phyloP scores from a whole-genome alignment of 495 filamentous ascomycete genomes.

The Thermothielavioides terrestris region DNA sequence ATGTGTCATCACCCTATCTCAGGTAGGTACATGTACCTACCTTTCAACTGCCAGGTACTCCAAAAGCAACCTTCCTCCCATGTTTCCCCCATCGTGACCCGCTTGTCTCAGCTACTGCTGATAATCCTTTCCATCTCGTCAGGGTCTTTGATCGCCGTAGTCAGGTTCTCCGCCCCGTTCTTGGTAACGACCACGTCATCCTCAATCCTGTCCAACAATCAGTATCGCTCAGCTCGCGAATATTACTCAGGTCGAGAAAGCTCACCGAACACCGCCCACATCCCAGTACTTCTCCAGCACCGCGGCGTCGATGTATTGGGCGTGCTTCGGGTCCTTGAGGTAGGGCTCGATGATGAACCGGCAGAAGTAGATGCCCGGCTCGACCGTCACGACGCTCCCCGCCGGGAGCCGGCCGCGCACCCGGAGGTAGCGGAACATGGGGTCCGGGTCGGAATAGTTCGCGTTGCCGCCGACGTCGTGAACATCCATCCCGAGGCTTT shows the following conservation, averaged over 20 bases:
- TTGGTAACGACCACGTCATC: slow-evolving; percentile 74
- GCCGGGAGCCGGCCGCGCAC: slow-evolving; percentile 69
- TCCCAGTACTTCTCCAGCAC: slow-evolving; percentile 79
- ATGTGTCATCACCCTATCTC: too few species aligned
- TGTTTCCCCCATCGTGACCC: too few species aligned
- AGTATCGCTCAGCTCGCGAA: neutral
- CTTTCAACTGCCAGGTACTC: too few species aligned
- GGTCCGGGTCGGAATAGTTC: slow-evolving; percentile 74
- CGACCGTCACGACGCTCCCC: slow-evolving; percentile 77
- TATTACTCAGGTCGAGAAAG: too few species aligned
- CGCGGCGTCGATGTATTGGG: slow-evolving; percentile 61
- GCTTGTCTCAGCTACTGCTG: slow-evolving; percentile 23
- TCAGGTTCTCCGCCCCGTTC: slow-evolving; percentile 71
- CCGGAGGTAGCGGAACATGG: slow-evolving; percentile 77
- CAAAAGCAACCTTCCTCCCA: too few species aligned
- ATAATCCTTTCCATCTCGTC: slow-evolving; percentile 61
- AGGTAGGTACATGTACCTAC: too few species aligned
- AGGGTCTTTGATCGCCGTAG: slow-evolving; percentile 62
- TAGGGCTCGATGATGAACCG: slow-evolving; percentile 84
- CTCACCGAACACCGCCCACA: slow-evolving; percentile 70
- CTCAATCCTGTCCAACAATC: slow-evolving; percentile 36
- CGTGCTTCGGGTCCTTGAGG: slow-evolving; percentile 57
- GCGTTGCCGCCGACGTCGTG: slow-evolving; percentile 86
- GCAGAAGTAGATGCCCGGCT: slow-evolving; percentile 93
- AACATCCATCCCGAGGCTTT: slow-evolving; percentile 88